These are phyloP conservation scores for Polytrichum commune DNA, from an alignment of 225 moss, liverwort and hornwort species.

Conservation along the genomic window DNA sequence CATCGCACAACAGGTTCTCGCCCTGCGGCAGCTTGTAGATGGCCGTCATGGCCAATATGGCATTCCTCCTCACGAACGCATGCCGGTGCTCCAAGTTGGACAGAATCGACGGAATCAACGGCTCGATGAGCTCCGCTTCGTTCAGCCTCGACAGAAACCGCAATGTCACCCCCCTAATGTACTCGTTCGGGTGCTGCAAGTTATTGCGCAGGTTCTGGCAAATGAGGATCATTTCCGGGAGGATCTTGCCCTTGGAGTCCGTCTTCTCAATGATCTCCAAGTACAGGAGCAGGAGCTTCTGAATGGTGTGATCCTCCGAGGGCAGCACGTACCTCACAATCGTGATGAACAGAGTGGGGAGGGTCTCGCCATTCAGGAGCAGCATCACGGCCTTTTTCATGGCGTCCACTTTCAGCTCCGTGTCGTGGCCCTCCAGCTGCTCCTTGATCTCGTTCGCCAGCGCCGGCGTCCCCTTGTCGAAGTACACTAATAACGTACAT, in stretches of 20 bases:
- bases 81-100: constrained; percentile 94
- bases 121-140: constrained; percentile 89
- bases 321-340: constrained; percentile 91
- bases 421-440: constrained; percentile 88
- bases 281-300: constrained; percentile 81
- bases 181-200: constrained; percentile 95
- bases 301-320: constrained; percentile 92
- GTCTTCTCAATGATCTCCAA: constrained; percentile 96
- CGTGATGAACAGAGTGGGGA: constrained; percentile 89
- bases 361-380: constrained; percentile 74
- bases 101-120: constrained; percentile 83
- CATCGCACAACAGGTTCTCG: constrained; percentile 74
- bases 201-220: constrained; percentile 91
- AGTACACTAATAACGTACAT: constrained; percentile 83
- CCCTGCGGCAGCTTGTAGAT: constrained; percentile 92
- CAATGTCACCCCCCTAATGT: constrained; percentile 83
- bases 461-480: constrained; percentile 92
- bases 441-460: constrained; percentile 95
- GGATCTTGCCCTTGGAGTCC: constrained; percentile 82
- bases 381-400: constrained; percentile 99
- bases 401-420: constrained; percentile 74
- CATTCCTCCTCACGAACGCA: constrained; percentile 85
- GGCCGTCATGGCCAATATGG: constrained; percentile 78
- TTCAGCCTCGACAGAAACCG: constrained; percentile 84
- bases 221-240: constrained; percentile 97